A percentile compares a stretch with the other conserved stretches of the same genome.
phyloP scores from a whole-genome alignment of 2,329 filamentous ascomycete genomes.

The Penicillium sp. region DNA sequence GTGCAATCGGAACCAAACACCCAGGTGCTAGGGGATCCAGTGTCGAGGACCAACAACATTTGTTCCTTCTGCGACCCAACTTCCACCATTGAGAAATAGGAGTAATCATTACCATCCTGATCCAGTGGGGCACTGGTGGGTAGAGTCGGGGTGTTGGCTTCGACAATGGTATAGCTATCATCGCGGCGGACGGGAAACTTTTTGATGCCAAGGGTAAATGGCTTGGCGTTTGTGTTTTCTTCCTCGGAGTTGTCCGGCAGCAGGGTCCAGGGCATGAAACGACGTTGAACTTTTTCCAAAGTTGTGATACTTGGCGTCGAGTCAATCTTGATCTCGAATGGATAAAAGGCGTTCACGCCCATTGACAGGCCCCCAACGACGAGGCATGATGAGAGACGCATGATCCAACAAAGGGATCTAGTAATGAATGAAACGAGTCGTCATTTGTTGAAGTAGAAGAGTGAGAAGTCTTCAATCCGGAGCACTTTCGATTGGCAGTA shows the following conservation, averaged over 20 bases:
- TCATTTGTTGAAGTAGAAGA: conserved; percentile 7
- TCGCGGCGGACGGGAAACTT: conserved; percentile 44
- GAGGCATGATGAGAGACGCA: conserved; percentile 41
- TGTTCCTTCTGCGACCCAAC: conserved; percentile 52
- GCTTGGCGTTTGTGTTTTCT: conserved; percentile 18
- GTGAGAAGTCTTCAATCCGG: background rate
- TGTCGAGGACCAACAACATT: conserved; percentile 57
- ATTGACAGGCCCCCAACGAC: conserved; percentile 33
- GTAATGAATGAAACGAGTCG: background rate
- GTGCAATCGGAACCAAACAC: conserved; percentile 72
- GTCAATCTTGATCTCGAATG: conserved; percentile 34
- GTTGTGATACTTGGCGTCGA: conserved; percentile 15
- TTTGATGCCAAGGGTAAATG: conserved; percentile 39
- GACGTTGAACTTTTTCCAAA: conserved; percentile 23
- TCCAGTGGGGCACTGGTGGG: conserved; percentile 52
- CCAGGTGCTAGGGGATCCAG: conserved; percentile 69
- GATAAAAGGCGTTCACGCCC: conserved; percentile 45
- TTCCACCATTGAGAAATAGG: conserved; percentile 54
- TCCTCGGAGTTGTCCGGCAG: conserved; percentile 15
- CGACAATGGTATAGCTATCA: conserved; percentile 50
- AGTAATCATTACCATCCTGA: conserved; percentile 55
- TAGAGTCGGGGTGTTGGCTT: conserved; percentile 40
- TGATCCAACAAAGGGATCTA: conserved; percentile 26
- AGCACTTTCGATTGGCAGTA: background rate
- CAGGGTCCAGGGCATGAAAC: conserved; percentile 36